Conservation (phyloP, 495 filamentous ascomycete genomes). For the Aspergillus ostianus region DNA sequence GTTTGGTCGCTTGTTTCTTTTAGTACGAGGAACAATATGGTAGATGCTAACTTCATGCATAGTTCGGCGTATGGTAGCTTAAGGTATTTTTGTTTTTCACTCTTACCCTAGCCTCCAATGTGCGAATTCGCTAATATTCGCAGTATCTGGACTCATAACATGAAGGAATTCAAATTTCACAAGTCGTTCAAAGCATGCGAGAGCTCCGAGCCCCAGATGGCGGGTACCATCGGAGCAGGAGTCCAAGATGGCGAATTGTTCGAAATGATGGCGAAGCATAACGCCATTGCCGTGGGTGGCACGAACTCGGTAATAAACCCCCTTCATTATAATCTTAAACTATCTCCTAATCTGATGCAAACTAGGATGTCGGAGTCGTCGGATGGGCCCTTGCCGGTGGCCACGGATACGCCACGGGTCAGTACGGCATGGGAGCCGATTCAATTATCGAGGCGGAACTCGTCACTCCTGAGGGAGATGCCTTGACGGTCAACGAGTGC, state of each 20-base stretch:
- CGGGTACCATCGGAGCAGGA: slow-evolving; percentile 12
- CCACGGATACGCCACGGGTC: slow-evolving; percentile 29
- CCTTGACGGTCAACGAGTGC: slow-evolving; percentile 15
- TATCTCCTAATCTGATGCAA: neutral
- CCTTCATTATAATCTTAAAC: neutral
- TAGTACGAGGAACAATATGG: neutral
- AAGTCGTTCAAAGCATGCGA: slow-evolving; percentile 2
- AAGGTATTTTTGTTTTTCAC: neutral
- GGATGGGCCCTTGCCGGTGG: slow-evolving; percentile 30
- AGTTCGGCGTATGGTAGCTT: slow-evolving; percentile 8
- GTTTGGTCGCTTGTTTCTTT: neutral
- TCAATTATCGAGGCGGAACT: slow-evolving; percentile 25
- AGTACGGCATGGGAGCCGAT: slow-evolving; percentile 31
- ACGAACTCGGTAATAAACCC: neutral
- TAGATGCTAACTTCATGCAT: neutral
- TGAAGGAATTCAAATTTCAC: slow-evolving; percentile 11
- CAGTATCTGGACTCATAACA: slow-evolving; percentile 14
- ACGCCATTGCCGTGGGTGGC: neutral
- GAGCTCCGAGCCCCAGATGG: neutral
- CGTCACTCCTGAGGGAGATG: slow-evolving; percentile 27
- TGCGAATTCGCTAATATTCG: neutral
- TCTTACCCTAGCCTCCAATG: too few relatives aligned
- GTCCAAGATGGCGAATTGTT: slow-evolving; percentile 13
- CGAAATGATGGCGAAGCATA: neutral
- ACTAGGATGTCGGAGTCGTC: neutral